Conservation (phyloP, 495 filamentous ascomycete species). For the Xylaria intraflava region DNA sequence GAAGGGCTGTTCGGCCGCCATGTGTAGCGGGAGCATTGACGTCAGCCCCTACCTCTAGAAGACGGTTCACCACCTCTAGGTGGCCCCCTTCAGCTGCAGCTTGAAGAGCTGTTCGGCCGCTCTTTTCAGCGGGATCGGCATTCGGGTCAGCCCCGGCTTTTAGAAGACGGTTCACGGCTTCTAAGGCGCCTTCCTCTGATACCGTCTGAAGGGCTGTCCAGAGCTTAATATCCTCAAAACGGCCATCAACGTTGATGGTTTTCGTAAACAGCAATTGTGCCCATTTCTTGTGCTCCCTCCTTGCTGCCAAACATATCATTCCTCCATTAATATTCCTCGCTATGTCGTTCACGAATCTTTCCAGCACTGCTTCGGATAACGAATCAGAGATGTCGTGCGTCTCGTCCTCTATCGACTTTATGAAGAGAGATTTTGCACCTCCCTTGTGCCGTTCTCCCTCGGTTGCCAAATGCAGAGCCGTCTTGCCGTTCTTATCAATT, state of each 20-base stretch:
- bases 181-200: conserved; percentile 13
- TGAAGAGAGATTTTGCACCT: neutral
- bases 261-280: neutral
- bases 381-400: neutral
- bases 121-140: conserved; percentile 8
- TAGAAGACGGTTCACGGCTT: conserved; percentile 13
- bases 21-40: neutral
- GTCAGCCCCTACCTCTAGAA: neutral
- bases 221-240: conserved; percentile 2
- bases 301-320: neutral
- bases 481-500: neutral
- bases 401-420: neutral
- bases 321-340: neutral
- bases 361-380: neutral
- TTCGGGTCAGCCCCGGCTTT: conserved; percentile 16
- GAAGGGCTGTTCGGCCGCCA: neutral
- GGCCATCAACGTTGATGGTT: neutral
- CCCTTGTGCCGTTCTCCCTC: neutral
- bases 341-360: neutral
- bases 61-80: conserved; percentile 11
- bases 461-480: neutral
- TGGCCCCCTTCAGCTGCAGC: conserved; percentile 15
- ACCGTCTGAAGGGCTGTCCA: conserved; percentile 22
- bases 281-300: neutral
- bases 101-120: conserved; percentile 12